phyloP scores from a whole-genome alignment of 2,329 filamentous ascomycete species.

The Amphichorda felina region DNA sequence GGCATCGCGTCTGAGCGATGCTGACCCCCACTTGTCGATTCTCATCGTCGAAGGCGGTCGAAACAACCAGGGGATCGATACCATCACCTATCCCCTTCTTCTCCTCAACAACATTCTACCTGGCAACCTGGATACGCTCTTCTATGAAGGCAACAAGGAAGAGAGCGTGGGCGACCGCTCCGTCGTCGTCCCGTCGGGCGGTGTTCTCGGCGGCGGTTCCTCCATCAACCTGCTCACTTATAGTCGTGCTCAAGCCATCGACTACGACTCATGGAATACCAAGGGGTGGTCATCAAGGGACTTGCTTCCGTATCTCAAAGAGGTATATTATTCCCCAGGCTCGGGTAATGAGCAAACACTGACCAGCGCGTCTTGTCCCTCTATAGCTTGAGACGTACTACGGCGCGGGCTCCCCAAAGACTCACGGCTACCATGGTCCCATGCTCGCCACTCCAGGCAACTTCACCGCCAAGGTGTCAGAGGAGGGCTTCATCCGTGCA shows the following conservation, averaged over 20 bases:
- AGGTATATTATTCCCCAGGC: no score
- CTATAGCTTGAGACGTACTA: slow-evolving; percentile 38
- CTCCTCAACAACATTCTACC: slow-evolving; percentile 9
- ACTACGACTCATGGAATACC: slow-evolving; percentile 9
- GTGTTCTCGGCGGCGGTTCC: slow-evolving; percentile 18
- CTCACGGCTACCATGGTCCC: slow-evolving; percentile 36
- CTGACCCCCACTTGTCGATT: slow-evolving; percentile 33
- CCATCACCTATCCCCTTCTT: slow-evolving; percentile 34
- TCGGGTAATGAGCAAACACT: no score
- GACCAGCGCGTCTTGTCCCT: no score
- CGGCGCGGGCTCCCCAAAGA: slow-evolving; percentile 24
- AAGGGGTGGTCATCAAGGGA: slow-evolving; percentile 9
- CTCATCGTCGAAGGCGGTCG: slow-evolving; percentile 40
- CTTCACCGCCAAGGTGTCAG: slow-evolving; percentile 21
- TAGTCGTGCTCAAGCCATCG: slow-evolving; percentile 10
- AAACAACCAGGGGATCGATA: slow-evolving; percentile 36
- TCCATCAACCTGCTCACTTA: slow-evolving; percentile 21
- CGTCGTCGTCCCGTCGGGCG: slow-evolving; percentile 11
- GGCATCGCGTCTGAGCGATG: slow-evolving; percentile 34
- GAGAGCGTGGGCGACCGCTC: slow-evolving; percentile 11
- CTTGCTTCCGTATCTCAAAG: slow-evolving; percentile 9
- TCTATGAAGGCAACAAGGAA: slow-evolving; percentile 11
- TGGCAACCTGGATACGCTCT: slow-evolving; percentile 8
- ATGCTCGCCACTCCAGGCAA: slow-evolving; percentile 35
- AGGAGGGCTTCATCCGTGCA: slow-evolving; percentile 32